A percentile compares a stretch with the other conserved stretches of the same genome.
Evolutionary conservation across 2,329 filamentous ascomycete species (phyloP).

Genomic region (Rutstroemia sydowiana): DNA sequence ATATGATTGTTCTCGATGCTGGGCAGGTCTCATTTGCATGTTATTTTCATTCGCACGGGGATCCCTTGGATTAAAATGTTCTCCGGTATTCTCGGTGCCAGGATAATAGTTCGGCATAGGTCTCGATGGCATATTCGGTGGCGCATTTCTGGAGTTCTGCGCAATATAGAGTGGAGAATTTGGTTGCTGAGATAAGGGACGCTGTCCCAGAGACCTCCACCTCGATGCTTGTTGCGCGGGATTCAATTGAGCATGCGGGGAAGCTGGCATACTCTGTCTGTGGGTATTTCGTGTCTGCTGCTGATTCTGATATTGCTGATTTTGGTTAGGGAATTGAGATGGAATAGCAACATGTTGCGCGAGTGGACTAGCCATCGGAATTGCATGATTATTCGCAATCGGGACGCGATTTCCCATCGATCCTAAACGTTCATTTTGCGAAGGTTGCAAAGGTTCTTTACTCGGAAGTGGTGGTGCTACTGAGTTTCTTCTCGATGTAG

Average conservation of each 20-base stretch:
- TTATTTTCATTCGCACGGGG: constrained; percentile 25
- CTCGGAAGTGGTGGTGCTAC: constrained; percentile 14
- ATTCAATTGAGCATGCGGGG: neutral
- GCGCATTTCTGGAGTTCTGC: constrained; percentile 20
- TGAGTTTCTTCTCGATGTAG: constrained; percentile 37
- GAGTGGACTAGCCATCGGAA: constrained; percentile 2
- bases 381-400: neutral
- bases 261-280: constrained; percentile 12
- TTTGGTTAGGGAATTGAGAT: neutral
- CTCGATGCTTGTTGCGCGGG: constrained; percentile 2
- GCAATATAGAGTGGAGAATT: constrained; percentile 18
- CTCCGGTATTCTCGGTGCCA: constrained; percentile 13
- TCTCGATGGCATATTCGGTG: constrained; percentile 17
- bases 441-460: constrained; percentile 12
- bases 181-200: constrained; percentile 12
- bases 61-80: constrained; percentile 11
- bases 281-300: constrained; percentile 1
- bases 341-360: constrained; percentile 1
- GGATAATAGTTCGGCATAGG: constrained; percentile 15
- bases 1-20: constrained; percentile 20
- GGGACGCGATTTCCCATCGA: neutral
- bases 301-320: constrained; percentile 2
- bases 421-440: neutral
- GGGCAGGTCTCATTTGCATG: constrained; percentile 24
- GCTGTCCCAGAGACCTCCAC: constrained; percentile 11